Conservation (phyloP, 208 protist genomes). For the Leishmania aethiopica region DNA sequence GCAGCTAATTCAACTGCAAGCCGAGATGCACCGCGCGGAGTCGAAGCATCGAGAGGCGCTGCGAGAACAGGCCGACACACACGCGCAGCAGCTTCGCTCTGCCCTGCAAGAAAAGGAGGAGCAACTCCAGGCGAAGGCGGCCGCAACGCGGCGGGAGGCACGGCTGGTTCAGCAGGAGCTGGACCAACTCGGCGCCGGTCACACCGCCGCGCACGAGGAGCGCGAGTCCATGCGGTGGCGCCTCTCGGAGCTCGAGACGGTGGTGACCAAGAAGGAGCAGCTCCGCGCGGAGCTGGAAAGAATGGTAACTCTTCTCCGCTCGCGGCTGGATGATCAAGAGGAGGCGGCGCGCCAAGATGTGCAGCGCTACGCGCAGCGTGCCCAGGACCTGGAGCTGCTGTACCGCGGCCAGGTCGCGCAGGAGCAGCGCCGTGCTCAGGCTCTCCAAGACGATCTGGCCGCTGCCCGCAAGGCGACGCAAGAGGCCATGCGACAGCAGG, state of each 20-base stretch:
- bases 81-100: conserved; percentile 28
- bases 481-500: conserved; percentile 27
- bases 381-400: conserved; percentile 29
- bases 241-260: conserved; percentile 24
- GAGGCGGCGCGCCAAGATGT: conserved; percentile 15
- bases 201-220: conserved; percentile 32
- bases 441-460: conserved; percentile 23
- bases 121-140: conserved; percentile 30
- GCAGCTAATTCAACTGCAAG: conserved; percentile 34
- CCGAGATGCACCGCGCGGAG: conserved; percentile 14
- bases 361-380: conserved; percentile 27
- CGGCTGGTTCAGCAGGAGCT: conserved; percentile 18
- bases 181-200: conserved; percentile 20
- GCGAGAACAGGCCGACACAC: conserved; percentile 14
- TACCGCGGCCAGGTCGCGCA: conserved; percentile 17
- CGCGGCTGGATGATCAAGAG: conserved; percentile 16
- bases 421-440: conserved; percentile 28
- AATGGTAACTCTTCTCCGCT: conserved; percentile 17
- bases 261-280: conserved; percentile 29
- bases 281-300: conserved; percentile 27
- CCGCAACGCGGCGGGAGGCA: conserved; percentile 31
- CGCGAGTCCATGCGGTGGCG: conserved; percentile 30
- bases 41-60: conserved; percentile 19
- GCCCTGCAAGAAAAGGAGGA: conserved; percentile 42
- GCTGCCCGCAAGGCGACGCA: conserved; percentile 16